A percentile compares a stretch with the other conserved stretches of the same genome.
phyloP scores from a whole-genome alignment of 306 rosid species.

The Alnus rubra region DNA sequence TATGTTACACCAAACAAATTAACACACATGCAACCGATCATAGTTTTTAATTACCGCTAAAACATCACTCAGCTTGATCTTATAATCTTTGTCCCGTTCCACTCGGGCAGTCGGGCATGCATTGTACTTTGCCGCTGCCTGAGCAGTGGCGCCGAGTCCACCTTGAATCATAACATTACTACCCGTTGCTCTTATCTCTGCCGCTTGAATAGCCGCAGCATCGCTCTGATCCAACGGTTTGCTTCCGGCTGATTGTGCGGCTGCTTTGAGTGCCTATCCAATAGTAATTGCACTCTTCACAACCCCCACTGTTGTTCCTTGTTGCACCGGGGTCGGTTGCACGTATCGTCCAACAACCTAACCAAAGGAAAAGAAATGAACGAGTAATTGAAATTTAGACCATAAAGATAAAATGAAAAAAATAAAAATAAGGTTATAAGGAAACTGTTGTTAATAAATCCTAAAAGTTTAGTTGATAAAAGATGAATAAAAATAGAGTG shows the following conservation, averaged over 20 bases:
- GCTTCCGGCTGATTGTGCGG: slow-evolving; percentile 44
- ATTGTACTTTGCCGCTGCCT: slow-evolving; percentile 61
- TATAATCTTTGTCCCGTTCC: slow-evolving; percentile 29
- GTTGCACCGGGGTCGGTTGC: slow-evolving; percentile 37
- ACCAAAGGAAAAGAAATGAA: neutral
- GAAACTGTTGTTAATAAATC: neutral
- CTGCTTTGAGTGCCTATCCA: slow-evolving; percentile 79
- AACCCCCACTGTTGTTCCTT: neutral
- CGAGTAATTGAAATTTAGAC: too few species aligned
- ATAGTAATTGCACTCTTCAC: slow-evolving; percentile 46
- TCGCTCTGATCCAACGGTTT: slow-evolving; percentile 62
- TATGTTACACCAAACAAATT: too few species aligned
- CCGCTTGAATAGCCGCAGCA: slow-evolving; percentile 70
- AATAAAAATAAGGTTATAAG: too few species aligned
- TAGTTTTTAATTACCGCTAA: slow-evolving; percentile 22
- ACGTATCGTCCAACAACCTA: slow-evolving; percentile 63
- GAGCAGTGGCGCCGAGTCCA: slow-evolving; percentile 59
- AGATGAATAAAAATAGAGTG: too few species aligned
- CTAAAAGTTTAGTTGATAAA: too few species aligned
- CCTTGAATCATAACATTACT: slow-evolving; percentile 43
- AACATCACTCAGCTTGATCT: slow-evolving; percentile 59
- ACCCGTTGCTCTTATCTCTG: slow-evolving; percentile 65
- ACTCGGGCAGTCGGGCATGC: too few species aligned
- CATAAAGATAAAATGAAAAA: too few species aligned
- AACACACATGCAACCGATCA: neutral